Base-by-base conservation (phyloP, 805 yeast genomes). In the Isabelozyma heimii region DNA sequence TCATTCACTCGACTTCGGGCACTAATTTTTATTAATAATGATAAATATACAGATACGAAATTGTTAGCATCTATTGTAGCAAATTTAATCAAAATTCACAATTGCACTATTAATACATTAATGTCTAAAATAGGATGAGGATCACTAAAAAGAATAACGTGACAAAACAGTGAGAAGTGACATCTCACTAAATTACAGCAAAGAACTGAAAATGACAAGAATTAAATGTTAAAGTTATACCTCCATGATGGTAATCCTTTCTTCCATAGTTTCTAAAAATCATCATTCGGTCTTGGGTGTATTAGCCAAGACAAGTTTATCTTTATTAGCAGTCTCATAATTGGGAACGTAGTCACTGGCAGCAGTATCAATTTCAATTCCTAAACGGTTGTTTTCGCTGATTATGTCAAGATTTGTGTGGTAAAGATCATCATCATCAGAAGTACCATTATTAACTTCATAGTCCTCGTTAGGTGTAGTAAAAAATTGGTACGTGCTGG, bases 331-430 rank as follows among this genome's bases (percentile, higher is more conserved):
- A 6, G 58, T 50, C 39, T 61, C 62, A 55, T 71, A 71, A 42
- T 61, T 62, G 2, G 76, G 76, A 8, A 70, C 76, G 47, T 55
- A 63, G 42, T 70, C 75, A 6, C 55, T 57, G 6, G 54, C 51
- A 17, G 58, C 60, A 35, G 58, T 57, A 15, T 55, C 61, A 37
- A 52, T 53, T 8, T 56, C 59, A 43, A 49, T 50, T 30, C 52
- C 53, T 9, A 50, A 42, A 8, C 50, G 54, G 4, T 53, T 14
- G 46, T 17, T 45, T 33, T 40, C 30, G 9, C 40, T 40, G 40
- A 17, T 27, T 13, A 37, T n/a, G 27, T 42, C 33, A 41, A 39
- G 37, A 46, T 51, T 55, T 26, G 45, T 49, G 15, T 52, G 57
- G 44, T 55, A 54, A 17, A 57, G 50, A 35, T 59, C 60, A 26